Conservation (phyloP, 768 basidiomycete species). For the Sporobolomyces pararoseus region DNA sequence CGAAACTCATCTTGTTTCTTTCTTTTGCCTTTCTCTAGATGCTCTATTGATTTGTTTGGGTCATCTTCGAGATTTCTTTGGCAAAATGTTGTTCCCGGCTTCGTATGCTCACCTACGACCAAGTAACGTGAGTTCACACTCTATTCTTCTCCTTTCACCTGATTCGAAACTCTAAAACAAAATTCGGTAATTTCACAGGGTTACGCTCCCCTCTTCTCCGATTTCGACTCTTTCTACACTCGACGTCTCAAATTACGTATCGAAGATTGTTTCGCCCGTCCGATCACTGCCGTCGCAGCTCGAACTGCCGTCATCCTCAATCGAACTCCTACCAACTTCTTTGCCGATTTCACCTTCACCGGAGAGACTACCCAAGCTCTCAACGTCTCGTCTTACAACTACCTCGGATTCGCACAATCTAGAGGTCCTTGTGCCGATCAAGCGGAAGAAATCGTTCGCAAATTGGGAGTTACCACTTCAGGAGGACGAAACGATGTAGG, state of each 20-base stretch:
- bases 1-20: too few relatives aligned
- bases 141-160: not conserved
- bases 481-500: constrained; percentile 79
- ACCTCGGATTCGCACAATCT: constrained; percentile 94
- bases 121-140: constrained; percentile 61
- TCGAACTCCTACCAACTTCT: constrained; percentile 74
- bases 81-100: constrained; percentile 69
- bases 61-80: constrained; percentile 90
- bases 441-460: constrained; percentile 73
- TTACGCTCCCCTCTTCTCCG: constrained; percentile 92
- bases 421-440: constrained; percentile 91
- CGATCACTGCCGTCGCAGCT: constrained; percentile 90
- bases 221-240: constrained; percentile 99
- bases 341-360: constrained; percentile 58
- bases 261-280: constrained; percentile 91
- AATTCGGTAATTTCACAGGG: constrained; percentile 61
- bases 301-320: constrained; percentile 84
- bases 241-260: constrained; percentile 88
- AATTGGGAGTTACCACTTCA: constrained; percentile 73
- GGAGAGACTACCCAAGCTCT: constrained; percentile 78
- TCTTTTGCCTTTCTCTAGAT: too few relatives aligned
- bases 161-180: not conserved
- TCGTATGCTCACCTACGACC: constrained; percentile 79
- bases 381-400: constrained; percentile 98
- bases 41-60: constrained; percentile 86